Evolutionary conservation across 2,329 filamentous ascomycete species (phyloP).

Genomic region (Exophiala oligosperma): DNA sequence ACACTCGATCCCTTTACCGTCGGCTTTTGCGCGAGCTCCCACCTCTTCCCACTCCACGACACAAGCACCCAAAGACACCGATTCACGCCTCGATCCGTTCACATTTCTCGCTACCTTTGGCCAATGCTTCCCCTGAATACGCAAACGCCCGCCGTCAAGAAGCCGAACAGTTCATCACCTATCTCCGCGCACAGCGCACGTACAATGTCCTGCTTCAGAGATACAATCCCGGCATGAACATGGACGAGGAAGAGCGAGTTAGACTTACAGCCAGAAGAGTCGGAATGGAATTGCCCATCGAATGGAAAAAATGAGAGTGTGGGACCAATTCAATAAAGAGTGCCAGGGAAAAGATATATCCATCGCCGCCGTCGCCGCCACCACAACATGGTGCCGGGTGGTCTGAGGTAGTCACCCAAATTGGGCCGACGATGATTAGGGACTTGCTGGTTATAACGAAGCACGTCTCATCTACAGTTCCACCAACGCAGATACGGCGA

Average conservation of each 20-base stretch:
- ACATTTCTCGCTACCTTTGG: conserved; percentile 51
- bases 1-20: conserved; percentile 79
- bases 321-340: not conserved
- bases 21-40: conserved; percentile 87
- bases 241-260: conserved; percentile 82
- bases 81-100: conserved; percentile 69
- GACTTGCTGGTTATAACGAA: too few species aligned
- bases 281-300: conserved; percentile 79
- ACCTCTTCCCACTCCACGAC: conserved; percentile 45
- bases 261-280: conserved; percentile 81
- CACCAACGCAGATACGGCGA: too few species aligned
- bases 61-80: conserved; percentile 49
- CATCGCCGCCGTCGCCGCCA: too few species aligned
- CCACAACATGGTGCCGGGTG: too few species aligned
- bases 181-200: conserved; percentile 79
- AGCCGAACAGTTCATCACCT: conserved; percentile 76
- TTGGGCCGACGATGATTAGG: too few species aligned
- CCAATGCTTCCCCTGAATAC: conserved; percentile 29
- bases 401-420: too few species aligned
- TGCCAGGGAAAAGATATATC: too few species aligned
- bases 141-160: conserved; percentile 43
- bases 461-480: too few species aligned
- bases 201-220: conserved; percentile 81
- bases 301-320: conserved; percentile 10
- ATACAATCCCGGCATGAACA: conserved; percentile 90